Base-by-base conservation (phyloP, 306 rosid genomes). In the Urtica urens region DNA sequence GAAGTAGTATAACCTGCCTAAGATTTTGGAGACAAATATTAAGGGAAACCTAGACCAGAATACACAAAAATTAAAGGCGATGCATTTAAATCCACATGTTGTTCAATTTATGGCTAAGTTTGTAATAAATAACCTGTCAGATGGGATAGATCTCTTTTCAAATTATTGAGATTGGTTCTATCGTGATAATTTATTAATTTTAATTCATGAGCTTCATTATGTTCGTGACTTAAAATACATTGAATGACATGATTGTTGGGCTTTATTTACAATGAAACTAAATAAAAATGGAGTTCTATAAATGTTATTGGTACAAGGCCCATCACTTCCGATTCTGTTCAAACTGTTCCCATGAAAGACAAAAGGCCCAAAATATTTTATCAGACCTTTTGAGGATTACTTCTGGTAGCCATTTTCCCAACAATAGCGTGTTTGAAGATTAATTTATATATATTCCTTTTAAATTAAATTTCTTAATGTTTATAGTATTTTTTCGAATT, bases 41-140 rank as follows among this genome's bases (percentile, higher is more conserved):
- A 10, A 23, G 50, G 20, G 23, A 22, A 16, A 20, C 23, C 15
- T 28, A 16, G 35, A 15, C 37, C 44, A 22, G 15, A 53, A 46
- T 16, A 18, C 46, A 8, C 4, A 19, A 33, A 48, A 41, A 33
- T 45, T 53, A n/a, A 59, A 55, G 55, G 60, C 47, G 57, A 40
- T 19, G 53, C 60, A 68, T 50, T 61, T 22, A 68, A 56, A 56
- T 22, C 34, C 35, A 55, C 56, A 56, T 56, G 69, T 68, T 55
- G 64, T 26, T 64, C 6, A 23, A 44, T 62, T 55, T 60, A 34
- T 31, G 49, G 26, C 49, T 28, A 16, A n/a, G 19, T 35, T 35
- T 29, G 15, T 30, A 20, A 11, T 0, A 24, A 29, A 29, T 41
- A 23, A 23, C 38, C 10, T 38, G 3, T 15, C 50, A 39, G 23